A percentile compares a stretch with the other conserved stretches of the same genome.
Conservation (phyloP, 352 stramenopile species). For the Phytopythium ostracodes region DNA sequence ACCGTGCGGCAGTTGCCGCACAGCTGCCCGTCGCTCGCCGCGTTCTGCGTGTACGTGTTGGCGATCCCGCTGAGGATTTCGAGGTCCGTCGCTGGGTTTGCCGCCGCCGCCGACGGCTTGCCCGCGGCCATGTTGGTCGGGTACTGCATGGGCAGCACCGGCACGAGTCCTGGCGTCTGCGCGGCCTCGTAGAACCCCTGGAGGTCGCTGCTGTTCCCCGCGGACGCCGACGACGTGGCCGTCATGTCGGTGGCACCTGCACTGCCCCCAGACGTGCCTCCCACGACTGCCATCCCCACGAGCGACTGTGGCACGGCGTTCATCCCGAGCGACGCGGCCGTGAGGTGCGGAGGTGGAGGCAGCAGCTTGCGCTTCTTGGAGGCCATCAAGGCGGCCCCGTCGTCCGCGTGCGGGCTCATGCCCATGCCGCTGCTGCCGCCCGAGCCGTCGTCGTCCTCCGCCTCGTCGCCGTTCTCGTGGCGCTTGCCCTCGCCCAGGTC, state of each 20-base stretch:
- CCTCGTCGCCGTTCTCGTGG: slow-evolving; percentile 18
- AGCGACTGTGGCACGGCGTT: slow-evolving; percentile 12
- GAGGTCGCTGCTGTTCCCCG: slow-evolving; percentile 35
- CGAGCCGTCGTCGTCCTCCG: slow-evolving; percentile 15
- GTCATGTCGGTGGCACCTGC: background rate
- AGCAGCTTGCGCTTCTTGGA: slow-evolving; percentile 53
- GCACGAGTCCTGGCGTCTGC: slow-evolving; percentile 30
- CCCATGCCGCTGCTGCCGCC: slow-evolving; percentile 5
- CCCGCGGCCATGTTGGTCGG: slow-evolving; percentile 15
- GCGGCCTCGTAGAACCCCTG: slow-evolving; percentile 58
- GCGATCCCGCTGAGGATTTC: slow-evolving; percentile 84
- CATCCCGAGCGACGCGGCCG: slow-evolving; percentile 3
- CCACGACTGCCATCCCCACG: slow-evolving; percentile 1
- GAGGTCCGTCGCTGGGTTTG: slow-evolving; percentile 52
- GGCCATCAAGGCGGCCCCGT: slow-evolving; percentile 2
- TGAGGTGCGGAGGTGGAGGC: slow-evolving; percentile 23
- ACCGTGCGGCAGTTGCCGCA: slow-evolving; percentile 60
- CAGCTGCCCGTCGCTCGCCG: slow-evolving; percentile 38
- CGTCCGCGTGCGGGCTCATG: slow-evolving; percentile 2
- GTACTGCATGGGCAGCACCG: slow-evolving; percentile 67
- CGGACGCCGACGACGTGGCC: slow-evolving; percentile 5
- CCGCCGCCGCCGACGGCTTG: slow-evolving; percentile 13
- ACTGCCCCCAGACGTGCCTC: background rate
- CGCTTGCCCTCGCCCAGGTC: slow-evolving; percentile 8
- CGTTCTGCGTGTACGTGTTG: slow-evolving; percentile 74